Conservation (phyloP, 176 grass and related monocot genomes). For the Stipa capillata region DNA sequence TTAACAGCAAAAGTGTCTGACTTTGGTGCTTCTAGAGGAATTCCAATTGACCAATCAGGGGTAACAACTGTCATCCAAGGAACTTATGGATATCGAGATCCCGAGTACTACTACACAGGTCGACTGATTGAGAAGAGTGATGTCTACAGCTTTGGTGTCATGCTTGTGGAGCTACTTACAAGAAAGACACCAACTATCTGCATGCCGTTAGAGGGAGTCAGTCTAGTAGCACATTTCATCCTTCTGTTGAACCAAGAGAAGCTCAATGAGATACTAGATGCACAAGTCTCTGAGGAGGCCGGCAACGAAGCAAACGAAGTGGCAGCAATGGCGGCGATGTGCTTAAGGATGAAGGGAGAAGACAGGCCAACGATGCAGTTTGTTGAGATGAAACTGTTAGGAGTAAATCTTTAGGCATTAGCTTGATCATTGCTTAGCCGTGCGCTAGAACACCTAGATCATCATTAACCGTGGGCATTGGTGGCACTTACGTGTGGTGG, state of each 20-base stretch:
- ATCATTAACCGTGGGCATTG: too few species aligned
- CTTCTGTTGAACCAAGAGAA: background rate
- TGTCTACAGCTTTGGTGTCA: slow-evolving; percentile 56
- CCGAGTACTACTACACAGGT: slow-evolving; percentile 39
- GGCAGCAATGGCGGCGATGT: slow-evolving; percentile 27
- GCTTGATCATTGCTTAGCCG: too few species aligned
- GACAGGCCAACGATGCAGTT: slow-evolving; percentile 14
- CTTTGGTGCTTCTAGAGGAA: slow-evolving; percentile 50
- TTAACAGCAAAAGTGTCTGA: slow-evolving; percentile 48
- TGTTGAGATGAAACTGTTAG: slow-evolving; percentile 33
- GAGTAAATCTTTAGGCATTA: too few species aligned
- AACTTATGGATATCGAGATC: slow-evolving; percentile 55
- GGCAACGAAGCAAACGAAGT: background rate
- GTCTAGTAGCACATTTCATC: slow-evolving; percentile 18
- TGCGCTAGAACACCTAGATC: too few species aligned
- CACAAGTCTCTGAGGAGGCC: background rate
- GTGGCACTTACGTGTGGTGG: too few species aligned
- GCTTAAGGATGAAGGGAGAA: slow-evolving; percentile 28
- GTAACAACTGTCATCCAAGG: slow-evolving; percentile 49
- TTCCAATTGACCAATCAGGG: slow-evolving; percentile 26
- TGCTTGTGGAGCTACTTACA: slow-evolving; percentile 58
- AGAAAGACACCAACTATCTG: slow-evolving; percentile 12
- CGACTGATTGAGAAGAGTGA: slow-evolving; percentile 56
- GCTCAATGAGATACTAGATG: slow-evolving; percentile 15
- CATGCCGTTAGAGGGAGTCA: background rate